Evolutionary conservation across 1,284 basidiomycete genomes (phyloP), one percentile per base, ranked within the genome.

Genomic region (Ustilago lituana): DNA sequence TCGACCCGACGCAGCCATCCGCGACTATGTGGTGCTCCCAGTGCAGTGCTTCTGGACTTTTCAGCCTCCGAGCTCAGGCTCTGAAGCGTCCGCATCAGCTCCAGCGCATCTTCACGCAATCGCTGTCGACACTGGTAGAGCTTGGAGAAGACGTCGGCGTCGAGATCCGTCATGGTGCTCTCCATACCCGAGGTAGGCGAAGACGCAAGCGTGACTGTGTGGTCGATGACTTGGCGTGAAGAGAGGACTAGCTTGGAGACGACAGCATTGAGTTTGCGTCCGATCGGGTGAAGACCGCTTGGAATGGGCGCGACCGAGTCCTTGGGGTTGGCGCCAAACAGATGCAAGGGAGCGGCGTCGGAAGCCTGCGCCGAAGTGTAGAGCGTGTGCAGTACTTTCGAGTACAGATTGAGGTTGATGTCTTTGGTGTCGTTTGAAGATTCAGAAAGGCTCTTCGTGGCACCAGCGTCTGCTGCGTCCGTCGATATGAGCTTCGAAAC

Each of bases 171-270:
- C 67, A 70, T 70, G 40, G 67, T 70, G 49, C 61, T 65, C 38
- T 65, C 61, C 50, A 57, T 49, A 29, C 57, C 36, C 9, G 67
- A 64, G 14, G 67, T 65, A 0, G 61, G 67, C 38, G 67, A 70
- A 2, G 67, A 70, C 23, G 61, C 57, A 4, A 70, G 67, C 6
- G 67, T 70, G 45, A 70, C 61, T 15, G 61, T 65, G 43, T 76
- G 71, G 27, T 77, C 75, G 45, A 81, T 78, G 38, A 81, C 77
- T 32, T 85, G 83, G 4, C 85, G 82, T 8, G 84, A 77, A 10
- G 84, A 83, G 3, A 85, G 79, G 11, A 84, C 80, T 17, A 86
- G 80, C 55, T 84, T 85, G 20, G 84, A 84, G 14, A 85, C 79
- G 7, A 83, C 83, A 0, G 83, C 82, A 15, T 82, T 84, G 45